phyloP scores from a whole-genome alignment of 2,329 filamentous ascomycete genomes.

The Epicoccum sorghinum region DNA sequence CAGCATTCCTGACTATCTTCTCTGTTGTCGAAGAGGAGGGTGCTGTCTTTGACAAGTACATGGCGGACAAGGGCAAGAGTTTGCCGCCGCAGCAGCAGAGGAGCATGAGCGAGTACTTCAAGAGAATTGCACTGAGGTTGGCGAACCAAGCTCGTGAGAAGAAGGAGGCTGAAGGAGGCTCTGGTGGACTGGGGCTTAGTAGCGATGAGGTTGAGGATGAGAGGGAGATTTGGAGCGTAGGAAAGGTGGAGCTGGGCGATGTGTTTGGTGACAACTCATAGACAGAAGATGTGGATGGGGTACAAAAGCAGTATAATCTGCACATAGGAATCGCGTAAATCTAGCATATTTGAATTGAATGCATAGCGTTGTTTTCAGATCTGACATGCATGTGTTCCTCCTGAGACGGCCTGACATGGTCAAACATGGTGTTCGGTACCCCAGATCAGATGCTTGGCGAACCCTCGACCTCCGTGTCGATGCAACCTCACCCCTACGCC shows the following conservation, averaged over 20 bases:
- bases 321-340: not conserved
- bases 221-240: conserved; percentile 93
- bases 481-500: conserved; percentile 31
- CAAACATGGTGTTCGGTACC: conserved; percentile 1
- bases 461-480: conserved; percentile 30
- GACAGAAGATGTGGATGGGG: not conserved
- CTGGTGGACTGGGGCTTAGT: conserved; percentile 81
- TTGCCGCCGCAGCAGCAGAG: conserved; percentile 77
- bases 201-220: conserved; percentile 95
- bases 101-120: conserved; percentile 97
- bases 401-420: not conserved
- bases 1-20: conserved; percentile 90
- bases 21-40: conserved; percentile 85
- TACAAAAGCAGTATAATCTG: conserved; percentile 13
- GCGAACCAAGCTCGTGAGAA: conserved; percentile 88
- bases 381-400: too few relatives aligned
- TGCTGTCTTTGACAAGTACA: conserved; percentile 89
- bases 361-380: conserved; percentile 7
- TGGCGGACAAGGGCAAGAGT: conserved; percentile 69
- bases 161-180: conserved; percentile 87
- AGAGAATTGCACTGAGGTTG: conserved; percentile 82
- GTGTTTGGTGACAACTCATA: conserved; percentile 34
- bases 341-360: conserved; percentile 10
- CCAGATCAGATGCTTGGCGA: conserved; percentile 14
- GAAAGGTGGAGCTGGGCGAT: conserved; percentile 82